These are phyloP conservation scores for Trichodelitschia bisporula DNA, from an alignment of 495 filamentous ascomycete species.

Conservation along the genomic window DNA sequence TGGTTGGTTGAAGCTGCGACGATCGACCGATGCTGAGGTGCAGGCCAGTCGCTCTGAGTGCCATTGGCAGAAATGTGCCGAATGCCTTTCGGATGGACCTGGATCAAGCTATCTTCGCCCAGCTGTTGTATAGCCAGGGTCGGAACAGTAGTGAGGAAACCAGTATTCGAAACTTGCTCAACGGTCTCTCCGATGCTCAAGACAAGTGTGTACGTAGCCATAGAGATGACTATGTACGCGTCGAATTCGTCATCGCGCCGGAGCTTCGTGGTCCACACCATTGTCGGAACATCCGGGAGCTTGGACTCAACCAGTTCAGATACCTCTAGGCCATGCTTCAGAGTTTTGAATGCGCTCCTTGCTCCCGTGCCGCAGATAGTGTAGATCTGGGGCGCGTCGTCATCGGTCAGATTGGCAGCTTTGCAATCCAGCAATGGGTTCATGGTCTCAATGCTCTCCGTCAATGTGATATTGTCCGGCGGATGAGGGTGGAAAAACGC, in stretches of 20 bases:
- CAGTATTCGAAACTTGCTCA: slow-evolving; percentile 79
- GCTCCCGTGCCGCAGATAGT: slow-evolving; percentile 71
- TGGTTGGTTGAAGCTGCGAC: slow-evolving; percentile 90
- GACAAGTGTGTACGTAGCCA: slow-evolving; percentile 52
- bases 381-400: slow-evolving; percentile 94
- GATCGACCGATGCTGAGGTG: slow-evolving; percentile 80
- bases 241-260: slow-evolving; percentile 66
- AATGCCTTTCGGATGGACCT: slow-evolving; percentile 89
- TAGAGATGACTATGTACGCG: slow-evolving; percentile 45
- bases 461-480: slow-evolving; percentile 58
- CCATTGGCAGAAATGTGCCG: slow-evolving; percentile 61
- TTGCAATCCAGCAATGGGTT: slow-evolving; percentile 81
- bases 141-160: slow-evolving; percentile 63
- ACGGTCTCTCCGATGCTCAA: slow-evolving; percentile 91
- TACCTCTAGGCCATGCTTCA: slow-evolving; percentile 82
- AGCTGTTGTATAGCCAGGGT: slow-evolving; percentile 86
- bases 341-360: slow-evolving; percentile 64
- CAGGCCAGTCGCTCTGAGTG: slow-evolving; percentile 80
- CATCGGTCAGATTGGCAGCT: slow-evolving; percentile 63
- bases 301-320: slow-evolving; percentile 85
- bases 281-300: slow-evolving; percentile 59
- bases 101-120: slow-evolving; percentile 75
- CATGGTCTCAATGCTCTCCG: slow-evolving; percentile 69
- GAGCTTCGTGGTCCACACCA: slow-evolving; percentile 88
- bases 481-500: slow-evolving; percentile 65